Percentiles rank a stretch among this genome's conserved stretches.
Evolutionary conservation across 371 early-diverging fungal species (phyloP).

Genomic region (Fennellomyces sp.): DNA sequence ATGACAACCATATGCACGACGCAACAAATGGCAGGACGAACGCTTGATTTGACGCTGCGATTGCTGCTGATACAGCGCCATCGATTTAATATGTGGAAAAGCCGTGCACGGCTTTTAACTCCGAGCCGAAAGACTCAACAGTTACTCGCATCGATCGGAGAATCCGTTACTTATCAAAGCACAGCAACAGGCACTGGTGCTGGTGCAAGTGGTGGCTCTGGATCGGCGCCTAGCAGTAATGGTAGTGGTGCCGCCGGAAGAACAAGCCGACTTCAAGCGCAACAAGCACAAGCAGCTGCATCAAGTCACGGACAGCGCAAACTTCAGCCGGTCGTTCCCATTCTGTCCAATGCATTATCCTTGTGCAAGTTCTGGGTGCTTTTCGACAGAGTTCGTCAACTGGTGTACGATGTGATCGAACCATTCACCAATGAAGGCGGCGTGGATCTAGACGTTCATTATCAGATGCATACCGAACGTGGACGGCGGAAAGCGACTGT

Average conservation of each 20-base stretch:
- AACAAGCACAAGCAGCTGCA: background rate
- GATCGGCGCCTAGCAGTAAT: background rate
- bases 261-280: background rate
- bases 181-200: constrained; percentile 2
- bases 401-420: constrained; percentile 28
- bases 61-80: constrained; percentile 43
- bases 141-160: constrained; percentile 19
- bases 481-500: constrained; percentile 1
- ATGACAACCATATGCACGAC: constrained; percentile 6
- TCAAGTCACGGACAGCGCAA: background rate
- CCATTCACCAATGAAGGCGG: constrained; percentile 38
- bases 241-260: constrained; percentile 6
- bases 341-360: constrained; percentile 37
- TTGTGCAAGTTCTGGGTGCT: constrained; percentile 45
- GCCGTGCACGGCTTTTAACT: constrained; percentile 31
- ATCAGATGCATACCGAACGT: constrained; percentile 17
- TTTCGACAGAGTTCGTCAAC: constrained; percentile 44
- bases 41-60: constrained; percentile 35
- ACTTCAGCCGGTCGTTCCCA: constrained; percentile 21
- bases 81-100: constrained; percentile 42
- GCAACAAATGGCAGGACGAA: constrained; percentile 26
- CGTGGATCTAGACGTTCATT: constrained; percentile 38
- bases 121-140: constrained; percentile 33
- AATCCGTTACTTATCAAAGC: background rate
- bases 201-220: background rate